Conservation (phyloP, 139 green algal species). For the Closterium sp. region DNA sequence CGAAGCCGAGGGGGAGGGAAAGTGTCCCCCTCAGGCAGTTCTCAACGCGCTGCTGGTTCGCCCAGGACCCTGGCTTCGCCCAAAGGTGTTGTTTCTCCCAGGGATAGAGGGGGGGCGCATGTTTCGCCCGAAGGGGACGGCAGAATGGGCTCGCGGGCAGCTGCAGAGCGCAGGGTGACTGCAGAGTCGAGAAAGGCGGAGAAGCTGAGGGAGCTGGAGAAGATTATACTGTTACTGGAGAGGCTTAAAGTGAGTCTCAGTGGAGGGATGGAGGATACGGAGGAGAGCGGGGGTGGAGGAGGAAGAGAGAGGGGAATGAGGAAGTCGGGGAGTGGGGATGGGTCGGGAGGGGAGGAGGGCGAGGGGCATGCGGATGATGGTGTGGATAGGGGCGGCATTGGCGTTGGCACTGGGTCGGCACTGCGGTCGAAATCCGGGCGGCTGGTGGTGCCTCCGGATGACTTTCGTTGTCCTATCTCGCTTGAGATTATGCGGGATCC, state of each 20-base stretch:
- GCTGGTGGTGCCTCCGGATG: conserved; percentile 19
- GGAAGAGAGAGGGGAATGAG: no score
- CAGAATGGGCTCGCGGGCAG: background rate
- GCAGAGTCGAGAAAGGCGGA: background rate
- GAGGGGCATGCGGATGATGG: background rate
- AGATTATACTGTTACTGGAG: background rate
- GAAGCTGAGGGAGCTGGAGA: background rate
- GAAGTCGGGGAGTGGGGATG: background rate
- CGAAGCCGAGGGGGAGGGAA: background rate
- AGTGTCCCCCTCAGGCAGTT: no score
- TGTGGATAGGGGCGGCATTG: background rate
- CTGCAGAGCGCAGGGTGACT: background rate
- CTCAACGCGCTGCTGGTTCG: background rate
- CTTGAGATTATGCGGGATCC: conserved; percentile 41
- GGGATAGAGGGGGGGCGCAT: background rate
- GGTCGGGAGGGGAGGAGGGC: background rate
- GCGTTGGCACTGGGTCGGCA: background rate
- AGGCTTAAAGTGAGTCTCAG: background rate
- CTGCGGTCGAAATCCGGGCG: background rate
- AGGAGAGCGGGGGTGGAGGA: background rate
- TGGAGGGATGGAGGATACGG: background rate
- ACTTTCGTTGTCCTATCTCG: conserved; percentile 47
- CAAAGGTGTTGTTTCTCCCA: background rate
- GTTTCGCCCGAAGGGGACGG: no score
- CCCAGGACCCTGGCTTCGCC: background rate